phyloP scores from a whole-genome alignment of 179 eudicot genomes.

The Gypsophila paniculata region DNA sequence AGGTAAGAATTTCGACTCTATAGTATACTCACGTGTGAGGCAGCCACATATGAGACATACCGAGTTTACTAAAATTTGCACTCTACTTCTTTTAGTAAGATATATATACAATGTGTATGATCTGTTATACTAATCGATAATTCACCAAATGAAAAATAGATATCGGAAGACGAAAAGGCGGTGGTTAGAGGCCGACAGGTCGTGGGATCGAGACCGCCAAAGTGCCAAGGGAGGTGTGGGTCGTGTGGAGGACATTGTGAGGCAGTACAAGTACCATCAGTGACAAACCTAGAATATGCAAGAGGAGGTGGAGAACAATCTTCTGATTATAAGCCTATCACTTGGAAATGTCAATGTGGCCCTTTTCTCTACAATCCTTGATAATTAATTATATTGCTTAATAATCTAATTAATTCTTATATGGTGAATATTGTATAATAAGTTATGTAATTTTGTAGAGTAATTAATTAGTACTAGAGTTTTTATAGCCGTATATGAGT shows the following conservation, averaged over 20 bases:
- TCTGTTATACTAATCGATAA: too few species aligned
- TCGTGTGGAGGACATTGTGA: slow-evolving; percentile 41
- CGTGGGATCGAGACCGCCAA: slow-evolving; percentile 66
- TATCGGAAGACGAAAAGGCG: slow-evolving; percentile 18
- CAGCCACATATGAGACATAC: too few species aligned
- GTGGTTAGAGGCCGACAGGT: slow-evolving; percentile 13
- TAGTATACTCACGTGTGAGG: too few species aligned
- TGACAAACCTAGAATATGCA: slow-evolving; percentile 21
- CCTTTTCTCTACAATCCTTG: slow-evolving; percentile 51
- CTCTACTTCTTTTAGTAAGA: too few species aligned
- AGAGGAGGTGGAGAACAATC: slow-evolving; percentile 29
- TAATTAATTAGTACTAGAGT: too few species aligned
- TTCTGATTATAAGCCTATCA: slow-evolving; percentile 73
- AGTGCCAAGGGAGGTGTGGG: slow-evolving; percentile 45
- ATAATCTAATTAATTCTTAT: not conserved
- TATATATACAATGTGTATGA: too few species aligned
- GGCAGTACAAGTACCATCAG: slow-evolving; percentile 55
- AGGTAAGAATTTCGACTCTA: too few species aligned
- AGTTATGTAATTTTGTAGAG: too few species aligned
- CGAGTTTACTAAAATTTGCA: too few species aligned
- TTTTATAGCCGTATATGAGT: too few species aligned
- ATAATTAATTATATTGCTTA: not conserved
- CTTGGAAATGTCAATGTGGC: slow-evolving; percentile 80
- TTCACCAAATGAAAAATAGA: not conserved
- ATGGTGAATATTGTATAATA: not conserved